Evolutionary conservation across 2,329 filamentous ascomycete genomes (phyloP).

Genomic region (Phoma herbarum): DNA sequence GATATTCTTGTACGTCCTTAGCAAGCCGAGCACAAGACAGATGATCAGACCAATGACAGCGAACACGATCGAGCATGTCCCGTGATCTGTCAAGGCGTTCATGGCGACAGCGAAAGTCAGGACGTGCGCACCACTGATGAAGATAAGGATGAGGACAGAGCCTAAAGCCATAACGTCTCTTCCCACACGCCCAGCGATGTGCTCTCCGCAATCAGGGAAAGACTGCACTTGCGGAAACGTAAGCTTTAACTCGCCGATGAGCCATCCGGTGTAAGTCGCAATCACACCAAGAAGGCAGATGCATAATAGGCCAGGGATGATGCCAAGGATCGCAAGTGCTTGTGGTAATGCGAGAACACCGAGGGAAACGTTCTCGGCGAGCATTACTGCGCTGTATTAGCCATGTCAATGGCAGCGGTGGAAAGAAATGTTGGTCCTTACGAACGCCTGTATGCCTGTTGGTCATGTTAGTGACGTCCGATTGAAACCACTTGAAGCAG

Average conservation of each 20-base stretch:
- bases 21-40: slow-evolving; percentile 67
- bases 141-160: slow-evolving; percentile 71
- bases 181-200: slow-evolving; percentile 68
- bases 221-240: slow-evolving; percentile 67
- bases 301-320: slow-evolving; percentile 64
- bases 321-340: slow-evolving; percentile 61
- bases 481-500: background rate
- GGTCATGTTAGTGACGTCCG: background rate
- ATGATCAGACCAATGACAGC: slow-evolving; percentile 67
- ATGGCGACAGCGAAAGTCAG: slow-evolving; percentile 75
- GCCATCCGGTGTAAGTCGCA: slow-evolving; percentile 68
- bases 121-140: slow-evolving; percentile 76
- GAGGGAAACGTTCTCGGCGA: slow-evolving; percentile 67
- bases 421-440: slow-evolving; percentile 33
- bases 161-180: slow-evolving; percentile 69
- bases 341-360: slow-evolving; percentile 65
- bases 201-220: slow-evolving; percentile 72
- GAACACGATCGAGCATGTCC: slow-evolving; percentile 71
- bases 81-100: slow-evolving; percentile 69
- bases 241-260: slow-evolving; percentile 68
- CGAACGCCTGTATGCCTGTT: slow-evolving; percentile 56
- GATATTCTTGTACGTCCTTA: slow-evolving; percentile 69
- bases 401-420: background rate
- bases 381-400: slow-evolving; percentile 56
- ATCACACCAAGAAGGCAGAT: slow-evolving; percentile 63